phyloP scores from a whole-genome alignment of 2,329 filamentous ascomycete genomes.

The Verticillium zaregamsianum region DNA sequence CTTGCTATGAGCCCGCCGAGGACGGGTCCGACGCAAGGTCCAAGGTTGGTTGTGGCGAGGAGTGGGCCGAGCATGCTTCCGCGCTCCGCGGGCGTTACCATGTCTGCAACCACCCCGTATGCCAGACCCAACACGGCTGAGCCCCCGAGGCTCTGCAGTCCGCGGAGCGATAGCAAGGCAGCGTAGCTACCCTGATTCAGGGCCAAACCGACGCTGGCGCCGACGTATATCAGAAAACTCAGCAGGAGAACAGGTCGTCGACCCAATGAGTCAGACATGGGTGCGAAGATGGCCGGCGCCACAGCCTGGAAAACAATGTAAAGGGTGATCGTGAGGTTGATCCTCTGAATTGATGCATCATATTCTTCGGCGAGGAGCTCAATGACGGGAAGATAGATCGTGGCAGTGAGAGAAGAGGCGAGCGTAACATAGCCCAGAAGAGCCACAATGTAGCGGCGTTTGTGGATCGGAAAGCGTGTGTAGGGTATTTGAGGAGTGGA shows the following conservation, averaged over 20 bases:
- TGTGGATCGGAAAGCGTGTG: too few relatives aligned
- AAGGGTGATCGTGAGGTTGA: not conserved
- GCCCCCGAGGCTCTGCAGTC: constrained; percentile 44
- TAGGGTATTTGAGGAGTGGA: too few relatives aligned
- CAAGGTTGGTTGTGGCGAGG: constrained; percentile 32
- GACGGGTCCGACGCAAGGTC: constrained; percentile 39
- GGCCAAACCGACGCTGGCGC: constrained; percentile 41
- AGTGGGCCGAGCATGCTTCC: constrained; percentile 44
- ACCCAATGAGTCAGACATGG: not conserved
- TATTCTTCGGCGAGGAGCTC: constrained; percentile 38
- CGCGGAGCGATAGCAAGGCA: constrained; percentile 43
- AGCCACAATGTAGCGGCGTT: too few relatives aligned
- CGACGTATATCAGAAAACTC: constrained; percentile 35
- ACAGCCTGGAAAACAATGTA: not conserved
- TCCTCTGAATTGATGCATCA: constrained; percentile 30
- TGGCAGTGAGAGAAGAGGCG: constrained; percentile 41
- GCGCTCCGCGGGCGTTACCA: constrained; percentile 52
- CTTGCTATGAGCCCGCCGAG: constrained; percentile 48
- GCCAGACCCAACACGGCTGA: constrained; percentile 49
- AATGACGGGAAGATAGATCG: constrained; percentile 40
- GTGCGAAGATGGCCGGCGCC: not conserved
- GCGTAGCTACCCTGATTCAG: constrained; percentile 32
- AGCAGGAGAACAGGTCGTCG: constrained; percentile 40
- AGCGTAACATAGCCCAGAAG: too few relatives aligned
- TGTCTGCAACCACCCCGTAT: constrained; percentile 52